Conservation (phyloP, 805 yeast species). For the Candida nanaspora region DNA sequence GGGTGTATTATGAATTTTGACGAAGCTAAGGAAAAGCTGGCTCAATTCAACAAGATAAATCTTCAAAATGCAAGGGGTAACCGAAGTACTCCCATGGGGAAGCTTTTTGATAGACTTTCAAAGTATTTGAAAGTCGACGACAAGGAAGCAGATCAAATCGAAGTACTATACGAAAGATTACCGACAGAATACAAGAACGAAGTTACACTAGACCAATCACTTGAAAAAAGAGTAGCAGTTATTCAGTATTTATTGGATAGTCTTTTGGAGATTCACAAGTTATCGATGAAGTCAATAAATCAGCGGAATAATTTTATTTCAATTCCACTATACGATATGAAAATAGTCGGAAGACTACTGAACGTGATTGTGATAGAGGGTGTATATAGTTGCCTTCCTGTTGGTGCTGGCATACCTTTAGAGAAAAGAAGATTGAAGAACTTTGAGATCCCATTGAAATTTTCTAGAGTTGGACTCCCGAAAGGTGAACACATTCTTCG, state of each 20-base stretch:
- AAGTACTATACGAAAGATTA: slow-evolving; percentile 4
- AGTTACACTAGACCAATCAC: not conserved
- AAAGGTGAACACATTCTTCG: slow-evolving; percentile 12
- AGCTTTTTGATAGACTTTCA: slow-evolving; percentile 21
- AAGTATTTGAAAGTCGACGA: slow-evolving; percentile 6
- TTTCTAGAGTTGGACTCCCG: slow-evolving; percentile 14
- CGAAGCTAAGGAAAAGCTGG: slow-evolving; percentile 15
- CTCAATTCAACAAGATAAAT: slow-evolving; percentile 13
- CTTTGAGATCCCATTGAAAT: slow-evolving; percentile 25
- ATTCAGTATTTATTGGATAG: slow-evolving; percentile 29
- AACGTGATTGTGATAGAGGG: slow-evolving; percentile 66
- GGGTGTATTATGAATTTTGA: slow-evolving; percentile 5
- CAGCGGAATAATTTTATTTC: slow-evolving; percentile 36
- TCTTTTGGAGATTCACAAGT: slow-evolving; percentile 31
- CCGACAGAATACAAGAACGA: not conserved
- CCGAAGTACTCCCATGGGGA: slow-evolving; percentile 25
- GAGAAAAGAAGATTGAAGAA: slow-evolving; percentile 50
- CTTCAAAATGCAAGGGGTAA: slow-evolving; percentile 15
- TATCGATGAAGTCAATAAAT: slow-evolving; percentile 25
- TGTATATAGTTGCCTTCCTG: slow-evolving; percentile 54
- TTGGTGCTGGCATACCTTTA: slow-evolving; percentile 56
- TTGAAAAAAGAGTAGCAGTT: slow-evolving; percentile 17
- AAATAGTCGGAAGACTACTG: slow-evolving; percentile 56
- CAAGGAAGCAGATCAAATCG: slow-evolving; percentile 4
- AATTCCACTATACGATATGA: slow-evolving; percentile 82